Evolutionary conservation across 2,329 filamentous ascomycete species (phyloP), one percentile per base, ranked within the genome.

Genomic region (Fusarium stilboides): DNA sequence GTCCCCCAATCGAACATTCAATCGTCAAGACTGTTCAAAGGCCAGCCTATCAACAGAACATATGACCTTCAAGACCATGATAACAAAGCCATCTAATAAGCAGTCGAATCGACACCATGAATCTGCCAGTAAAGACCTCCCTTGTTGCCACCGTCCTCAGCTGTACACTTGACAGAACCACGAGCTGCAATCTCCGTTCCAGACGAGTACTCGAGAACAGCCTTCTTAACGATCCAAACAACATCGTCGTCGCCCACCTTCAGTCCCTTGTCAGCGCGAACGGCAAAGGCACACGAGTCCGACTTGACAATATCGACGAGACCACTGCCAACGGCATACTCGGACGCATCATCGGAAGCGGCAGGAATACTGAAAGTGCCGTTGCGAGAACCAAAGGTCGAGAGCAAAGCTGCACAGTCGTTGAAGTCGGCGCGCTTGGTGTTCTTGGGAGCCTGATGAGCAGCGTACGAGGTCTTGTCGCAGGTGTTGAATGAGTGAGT

Each of bases 341-440:
- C 60, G n/a, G 51, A 36, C 19, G 55, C 37, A 50, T 58, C 67
- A n/a, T 70, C 49, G 36, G 52, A 37, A 13, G 56, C 50, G 49
- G 43, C 39, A 5, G 66, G 58, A 51, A 79, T 53, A 49, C 47
- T 57, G 44, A 79, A 79, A 15, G 73, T 77, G n/a, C 77, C 77
- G 40, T 77, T 79, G 37, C 67, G 57, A 14, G 62, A 62, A 5
- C 68, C 68, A 72, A 77, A 79, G 3, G 65, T 58, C 49, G 76
- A 78, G 57, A 74, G 75, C 4, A 79, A 72, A 6, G 76, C 72
- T 20, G 76, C 76, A 37, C 77, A 79, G 51, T 74, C 68, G 17
- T 68, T 65, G 71, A 75, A 79, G 65, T 77, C 62, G 50, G 77
- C 77, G 28, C 75, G 70, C 22, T 62, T 62, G 28, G 54, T 55